Base-by-base conservation (phyloP, 208 protist species). In the Vickermania spadyakhi region DNA sequence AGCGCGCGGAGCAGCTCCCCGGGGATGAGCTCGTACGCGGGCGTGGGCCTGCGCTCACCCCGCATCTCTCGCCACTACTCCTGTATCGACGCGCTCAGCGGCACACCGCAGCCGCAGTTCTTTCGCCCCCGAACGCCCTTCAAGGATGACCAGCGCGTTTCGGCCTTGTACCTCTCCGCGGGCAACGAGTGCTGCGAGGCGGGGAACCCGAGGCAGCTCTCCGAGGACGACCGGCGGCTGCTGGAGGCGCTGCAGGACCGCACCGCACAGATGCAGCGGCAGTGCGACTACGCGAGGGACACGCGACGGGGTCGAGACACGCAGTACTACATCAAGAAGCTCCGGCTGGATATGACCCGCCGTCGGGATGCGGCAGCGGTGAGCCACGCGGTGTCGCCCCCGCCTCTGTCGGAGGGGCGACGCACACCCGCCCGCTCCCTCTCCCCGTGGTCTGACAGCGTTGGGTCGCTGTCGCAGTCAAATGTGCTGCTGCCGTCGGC, bases 241-340 rank as follows among this genome's bases (percentile, higher is more conserved):
- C 81, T 93, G 52, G 41, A 67, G 4, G 66, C 71, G 1, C 70
- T 93, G 41, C 66, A 64, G 26, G 54, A 70, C 11, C 86, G 83
- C 70, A 93, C 82, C 11, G 36, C 56, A 22, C 71, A 75, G 36
- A 63, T 90, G 50, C 75, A 89, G 64, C 66, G 58, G 28, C 66
- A 74, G 68, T 62, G 81, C 53, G 73, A 80, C 26, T 69, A 74
- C 26, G 70, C 79, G n/a, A 64, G 68, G 36, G 51, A 28, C 2
- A 55, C 51, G 49, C 64, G 49, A 18, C 64, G 36, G 11, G 76
- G 68, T 1, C 64, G 75, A 0, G 70, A 86, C 62, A 83, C 75
- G 50, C 55, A 77, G 60, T 84, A 77, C 66, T 83, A 79, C 70
- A 62, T 78, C 27, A 60, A 77, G 22, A 77, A 75, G 3, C 65